Evolutionary conservation across 192 early-diverging fungal species (phyloP).

Genomic region (Coemansia sp.): DNA sequence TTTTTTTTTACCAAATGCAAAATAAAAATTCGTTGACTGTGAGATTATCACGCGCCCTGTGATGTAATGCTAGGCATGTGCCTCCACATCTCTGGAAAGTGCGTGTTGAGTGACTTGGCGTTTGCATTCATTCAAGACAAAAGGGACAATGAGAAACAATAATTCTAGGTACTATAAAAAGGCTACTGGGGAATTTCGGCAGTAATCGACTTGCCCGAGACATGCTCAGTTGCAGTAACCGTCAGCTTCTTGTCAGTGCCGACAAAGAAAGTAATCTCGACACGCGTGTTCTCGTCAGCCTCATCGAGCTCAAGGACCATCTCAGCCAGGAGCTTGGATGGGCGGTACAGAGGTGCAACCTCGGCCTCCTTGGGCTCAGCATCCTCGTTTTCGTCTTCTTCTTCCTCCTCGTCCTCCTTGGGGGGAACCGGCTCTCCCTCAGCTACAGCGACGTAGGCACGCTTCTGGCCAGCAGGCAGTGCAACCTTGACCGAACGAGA

Average conservation of each 20-base stretch:
- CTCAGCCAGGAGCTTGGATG: constrained; percentile 45
- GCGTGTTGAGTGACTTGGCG: too few relatives aligned
- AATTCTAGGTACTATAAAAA: too few relatives aligned
- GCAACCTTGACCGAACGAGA: constrained; percentile 73
- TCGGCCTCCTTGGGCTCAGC: background rate
- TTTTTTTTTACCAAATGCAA: background rate
- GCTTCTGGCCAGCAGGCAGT: constrained; percentile 56
- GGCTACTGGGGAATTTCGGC: constrained; percentile 31
- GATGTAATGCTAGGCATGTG: too few relatives aligned
- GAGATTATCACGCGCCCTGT: too few relatives aligned
- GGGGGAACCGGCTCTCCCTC: constrained; percentile 69
- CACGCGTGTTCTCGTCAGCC: constrained; percentile 27
- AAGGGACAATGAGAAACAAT: too few relatives aligned
- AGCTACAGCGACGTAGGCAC: constrained; percentile 76
- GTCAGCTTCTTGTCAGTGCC: constrained; percentile 42
- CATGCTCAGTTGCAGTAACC: constrained; percentile 44
- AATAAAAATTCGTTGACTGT: background rate
- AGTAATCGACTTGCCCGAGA: constrained; percentile 44
- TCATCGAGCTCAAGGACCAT: constrained; percentile 44
- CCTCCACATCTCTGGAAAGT: too few relatives aligned
- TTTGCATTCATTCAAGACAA: too few relatives aligned
- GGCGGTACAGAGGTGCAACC: constrained; percentile 28
- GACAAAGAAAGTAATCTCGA: constrained; percentile 49
- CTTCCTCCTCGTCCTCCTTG: constrained; percentile 27
- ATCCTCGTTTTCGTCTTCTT: constrained; percentile 16